Evolutionary conservation across 371 early-diverging fungal genomes (phyloP).

Genomic region (Haplosporangium sp.): DNA sequence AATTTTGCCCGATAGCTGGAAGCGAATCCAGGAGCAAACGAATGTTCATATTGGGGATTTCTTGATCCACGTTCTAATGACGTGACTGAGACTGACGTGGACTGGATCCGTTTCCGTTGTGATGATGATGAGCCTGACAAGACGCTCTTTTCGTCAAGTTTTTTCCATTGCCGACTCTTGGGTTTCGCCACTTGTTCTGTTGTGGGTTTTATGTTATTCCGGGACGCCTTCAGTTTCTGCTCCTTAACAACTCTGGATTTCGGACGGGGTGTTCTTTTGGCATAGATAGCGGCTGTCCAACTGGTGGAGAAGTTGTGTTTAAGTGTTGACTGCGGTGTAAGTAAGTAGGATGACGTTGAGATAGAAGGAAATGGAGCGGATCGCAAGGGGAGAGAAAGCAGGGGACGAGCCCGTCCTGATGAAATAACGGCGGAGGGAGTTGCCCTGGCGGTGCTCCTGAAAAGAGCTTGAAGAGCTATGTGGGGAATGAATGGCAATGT

Average conservation of each 20-base stretch:
- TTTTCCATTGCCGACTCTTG: constrained; percentile 27
- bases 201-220: constrained; percentile 14
- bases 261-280: constrained; percentile 46
- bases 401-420: neutral
- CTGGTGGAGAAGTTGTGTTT: constrained; percentile 25
- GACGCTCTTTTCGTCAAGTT: neutral
- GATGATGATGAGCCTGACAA: constrained; percentile 4
- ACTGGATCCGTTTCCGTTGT: constrained; percentile 14
- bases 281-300: constrained; percentile 7
- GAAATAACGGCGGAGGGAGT: neutral
- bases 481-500: neutral
- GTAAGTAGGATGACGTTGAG: neutral
- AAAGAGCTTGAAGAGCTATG: constrained; percentile 22
- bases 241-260: constrained; percentile 46
- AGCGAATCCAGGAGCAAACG: constrained; percentile 43
- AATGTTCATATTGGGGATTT: constrained; percentile 48
- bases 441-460: constrained; percentile 1
- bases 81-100: constrained; percentile 46
- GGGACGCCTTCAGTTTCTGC: constrained; percentile 24
- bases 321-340: neutral
- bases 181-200: constrained; percentile 8
- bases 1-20: constrained; percentile 13
- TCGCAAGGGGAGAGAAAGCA: neutral
- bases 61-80: constrained; percentile 46
- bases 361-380: neutral